Evolutionary conservation across 257 asterid species (phyloP), one percentile per base, ranked within the genome.

Genomic region (Nicotiana sylvestris): DNA sequence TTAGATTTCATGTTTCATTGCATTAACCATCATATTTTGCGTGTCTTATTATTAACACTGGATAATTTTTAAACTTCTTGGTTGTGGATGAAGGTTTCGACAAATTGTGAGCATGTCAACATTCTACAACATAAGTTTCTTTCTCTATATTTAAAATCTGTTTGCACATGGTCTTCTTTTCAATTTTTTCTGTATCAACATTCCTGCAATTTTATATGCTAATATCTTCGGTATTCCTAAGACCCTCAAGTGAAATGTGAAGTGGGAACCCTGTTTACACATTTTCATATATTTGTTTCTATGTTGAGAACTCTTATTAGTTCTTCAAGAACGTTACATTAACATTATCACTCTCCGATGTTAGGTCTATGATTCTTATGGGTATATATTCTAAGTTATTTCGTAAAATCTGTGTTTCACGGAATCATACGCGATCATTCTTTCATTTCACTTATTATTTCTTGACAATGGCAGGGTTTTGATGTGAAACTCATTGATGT

Each of bases 401-500:
- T 74, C 1, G 17, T 51, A 76, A 18, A 51, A 51, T 27, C 3
- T 53, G 9, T 49, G 29, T 53, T 76, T 76, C 46, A 51, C 49
- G 17, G 46, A 29, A 4, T 76, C 29, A 46, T 2, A 16, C 53
- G 17, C 17, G 39, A 29, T 51, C 80, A 53, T 29, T 53, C 29
- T 29, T 29, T 76, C 80, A 27, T 76, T 56, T 49, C 27, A 76
- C 80, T 51, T 49, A 76, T 29, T 29, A 56, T 87, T 58, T 84
- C 65, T 81, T 82, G 43, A 70, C 82, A 81, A 81, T 88, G 82
- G 65, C 92, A 96, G 98, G 98, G 99, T 82, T 96, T 96, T 86
- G 99, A 93, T 85, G 94, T 93, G 85, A 94, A 90, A 91, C 97
- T 92, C 82, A 90, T 96, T 81, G 91, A 92, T 82, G 94, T 96